A percentile compares a stretch with the other conserved stretches of the same genome.
These are phyloP conservation scores for Debaryomyces udenii DNA, from an alignment of 1,139 yeast genomes.

Conservation along the genomic window DNA sequence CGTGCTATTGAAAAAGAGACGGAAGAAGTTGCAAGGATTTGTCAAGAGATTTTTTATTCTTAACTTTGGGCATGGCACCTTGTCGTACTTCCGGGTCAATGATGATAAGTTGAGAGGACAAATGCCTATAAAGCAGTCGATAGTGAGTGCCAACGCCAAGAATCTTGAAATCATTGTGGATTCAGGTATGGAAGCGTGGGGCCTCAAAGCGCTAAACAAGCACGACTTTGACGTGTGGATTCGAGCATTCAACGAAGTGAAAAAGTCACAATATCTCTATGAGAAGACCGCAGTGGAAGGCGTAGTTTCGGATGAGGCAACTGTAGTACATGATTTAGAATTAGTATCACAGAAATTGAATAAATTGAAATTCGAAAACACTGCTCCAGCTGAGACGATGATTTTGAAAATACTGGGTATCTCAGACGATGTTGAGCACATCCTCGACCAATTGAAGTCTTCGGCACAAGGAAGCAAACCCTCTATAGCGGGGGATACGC, in stretches of 20 bases:
- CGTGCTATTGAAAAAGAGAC: slow-evolving; percentile 69
- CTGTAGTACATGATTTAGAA: slow-evolving; percentile 21
- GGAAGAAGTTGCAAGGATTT: slow-evolving; percentile 81
- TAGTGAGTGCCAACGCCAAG: slow-evolving; percentile 75
- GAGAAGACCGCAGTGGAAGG: slow-evolving; percentile 9
- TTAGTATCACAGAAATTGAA: slow-evolving; percentile 26
- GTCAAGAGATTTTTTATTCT: slow-evolving; percentile 82
- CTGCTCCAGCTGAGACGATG: slow-evolving; percentile 16
- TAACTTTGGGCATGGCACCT: slow-evolving; percentile 78
- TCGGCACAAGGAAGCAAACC: slow-evolving; percentile 8
- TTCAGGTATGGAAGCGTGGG: slow-evolving; percentile 97
- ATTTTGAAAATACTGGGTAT: slow-evolving; percentile 18
- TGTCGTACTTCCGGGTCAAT: slow-evolving; percentile 74
- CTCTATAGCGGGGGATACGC: slow-evolving; percentile 23
- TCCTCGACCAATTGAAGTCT: slow-evolving; percentile 20
- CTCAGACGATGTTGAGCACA: slow-evolving; percentile 21
- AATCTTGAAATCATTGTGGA: slow-evolving; percentile 77
- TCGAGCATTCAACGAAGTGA: slow-evolving; percentile 64
- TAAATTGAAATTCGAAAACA: slow-evolving; percentile 21
- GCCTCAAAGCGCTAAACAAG: slow-evolving; percentile 65
- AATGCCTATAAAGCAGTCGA: slow-evolving; percentile 82
- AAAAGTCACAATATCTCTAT: slow-evolving; percentile 20
- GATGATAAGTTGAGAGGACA: slow-evolving; percentile 84
- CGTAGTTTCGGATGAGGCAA: slow-evolving; percentile 10
- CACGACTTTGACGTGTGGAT: slow-evolving; percentile 83